Evolutionary conservation across 139 green algal species (phyloP), one percentile per base, ranked within the genome.

Genomic region (Chlamydomonas sp.): DNA sequence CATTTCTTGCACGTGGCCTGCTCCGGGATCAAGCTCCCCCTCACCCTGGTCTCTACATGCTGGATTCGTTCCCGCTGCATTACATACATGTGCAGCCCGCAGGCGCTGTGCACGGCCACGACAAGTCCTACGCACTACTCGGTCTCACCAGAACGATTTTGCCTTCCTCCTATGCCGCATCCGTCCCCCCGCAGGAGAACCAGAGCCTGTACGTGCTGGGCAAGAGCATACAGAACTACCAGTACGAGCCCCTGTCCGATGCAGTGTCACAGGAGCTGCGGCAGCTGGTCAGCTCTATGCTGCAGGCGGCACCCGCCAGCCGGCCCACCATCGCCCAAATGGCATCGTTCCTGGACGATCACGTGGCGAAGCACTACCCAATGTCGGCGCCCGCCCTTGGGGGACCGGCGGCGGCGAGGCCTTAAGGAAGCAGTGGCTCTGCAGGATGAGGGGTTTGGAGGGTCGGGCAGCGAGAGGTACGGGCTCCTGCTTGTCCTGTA

Each of bases 151-250:
- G 31, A 49, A 49, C 31, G 31, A 49, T 49, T 49, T 49, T 49
- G 31, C 31, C 31, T 73, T 12, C 14, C 31, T 49, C 31, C 31
- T 49, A 49, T 49, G 67, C 14, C 12, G 67, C 15, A 15, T 15
- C 14, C 12, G 67, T 14, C 20, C 12, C n/a, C 49, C 15, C 78
- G n/a, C 77, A 89, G 84, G 88, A 91, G 77, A 57, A 85, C 71
- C 85, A 90, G 83, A 92, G 88, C 80, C 86, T 90, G 77, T 93
- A 93, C 80, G 67, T 85, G 5, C 88, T 93, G 58, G 90, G 90
- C 59, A 93, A 93, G 88, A 88, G 85, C 69, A 93, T 93, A 84
- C 90, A 60, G 16, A 66, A 7, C 16, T 91, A 88, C 62, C 78
- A 84, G 2, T 93, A 91, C 63, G 90, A 91, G 18, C 88, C 88